Conservation (phyloP, 1,284 basidiomycete genomes). For the Ceratobasidium theobromae region DNA sequence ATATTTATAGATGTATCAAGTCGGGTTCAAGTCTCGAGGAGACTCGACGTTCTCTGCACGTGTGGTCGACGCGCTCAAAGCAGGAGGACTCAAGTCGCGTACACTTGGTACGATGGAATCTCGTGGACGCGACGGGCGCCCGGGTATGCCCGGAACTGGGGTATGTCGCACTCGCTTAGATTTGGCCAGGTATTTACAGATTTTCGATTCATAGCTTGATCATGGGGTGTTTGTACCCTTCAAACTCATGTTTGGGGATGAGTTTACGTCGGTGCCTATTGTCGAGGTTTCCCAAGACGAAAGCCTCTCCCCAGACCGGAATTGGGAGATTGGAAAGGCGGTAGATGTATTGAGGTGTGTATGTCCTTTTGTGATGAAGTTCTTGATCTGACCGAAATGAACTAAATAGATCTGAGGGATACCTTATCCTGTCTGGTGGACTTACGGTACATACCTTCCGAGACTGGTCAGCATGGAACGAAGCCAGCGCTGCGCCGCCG, state of each 20-base stretch:
- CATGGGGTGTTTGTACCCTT: conserved; percentile 71
- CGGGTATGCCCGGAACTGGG: conserved; percentile 59
- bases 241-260: conserved; percentile 71
- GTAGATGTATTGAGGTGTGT: conserved; percentile 57
- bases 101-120: conserved; percentile 49
- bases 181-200: too few relatives aligned
- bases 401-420: conserved; percentile 55
- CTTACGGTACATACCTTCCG: conserved; percentile 45
- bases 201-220: conserved; percentile 52
- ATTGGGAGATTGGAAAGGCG: conserved; percentile 67
- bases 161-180: background rate
- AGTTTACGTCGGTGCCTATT: conserved; percentile 59
- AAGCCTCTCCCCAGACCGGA: conserved; percentile 58
- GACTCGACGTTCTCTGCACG: conserved; percentile 57
- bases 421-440: conserved; percentile 70
- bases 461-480: conserved; percentile 37
- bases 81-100: background rate
- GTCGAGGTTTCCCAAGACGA: conserved; percentile 71
- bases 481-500: conserved; percentile 48
- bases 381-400: background rate
- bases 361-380: background rate
- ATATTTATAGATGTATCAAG: conserved; percentile 53
- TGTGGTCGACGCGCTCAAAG: conserved; percentile 59
- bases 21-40: conserved; percentile 67
- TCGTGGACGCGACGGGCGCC: conserved; percentile 66